Percentiles rank a stretch among this genome's conserved stretches.
Evolutionary conservation across 176 grass and related monocot species (phyloP).

Genomic region (Oropetium thomaeum): DNA sequence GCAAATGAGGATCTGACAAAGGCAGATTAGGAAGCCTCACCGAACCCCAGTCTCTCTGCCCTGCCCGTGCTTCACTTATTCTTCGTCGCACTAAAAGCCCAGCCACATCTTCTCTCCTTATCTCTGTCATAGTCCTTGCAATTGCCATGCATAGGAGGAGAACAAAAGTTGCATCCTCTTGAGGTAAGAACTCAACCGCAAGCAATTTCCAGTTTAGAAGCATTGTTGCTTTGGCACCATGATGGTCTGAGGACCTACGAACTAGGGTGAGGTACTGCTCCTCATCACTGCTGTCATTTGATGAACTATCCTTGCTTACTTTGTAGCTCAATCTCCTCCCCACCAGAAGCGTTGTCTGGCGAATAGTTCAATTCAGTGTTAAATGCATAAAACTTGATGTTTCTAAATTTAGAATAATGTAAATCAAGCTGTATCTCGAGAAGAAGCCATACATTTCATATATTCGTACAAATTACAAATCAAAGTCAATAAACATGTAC

Average conservation of each 20-base stretch:
- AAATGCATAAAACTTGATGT: slow-evolving; percentile 7
- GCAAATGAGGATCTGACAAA: slow-evolving; percentile 48
- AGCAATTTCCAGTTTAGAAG: slow-evolving; percentile 83
- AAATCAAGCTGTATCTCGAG: not conserved
- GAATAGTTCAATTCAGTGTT: slow-evolving; percentile 20
- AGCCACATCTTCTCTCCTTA: slow-evolving; percentile 66
- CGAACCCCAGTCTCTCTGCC: slow-evolving; percentile 77
- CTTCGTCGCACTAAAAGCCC: slow-evolving; percentile 71
- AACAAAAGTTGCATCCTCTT: slow-evolving; percentile 73
- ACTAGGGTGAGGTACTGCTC: slow-evolving; percentile 69
- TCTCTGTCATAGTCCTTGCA: slow-evolving; percentile 65
- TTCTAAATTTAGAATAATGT: not conserved
- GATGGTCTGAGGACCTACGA: slow-evolving; percentile 48
- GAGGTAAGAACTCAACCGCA: slow-evolving; percentile 71
- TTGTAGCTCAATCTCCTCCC: slow-evolving; percentile 74
- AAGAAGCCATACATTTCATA: not conserved
- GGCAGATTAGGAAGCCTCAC: slow-evolving; percentile 48
- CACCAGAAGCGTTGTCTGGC: slow-evolving; percentile 60
- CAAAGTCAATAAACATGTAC: not conserved
- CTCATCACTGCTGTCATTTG: slow-evolving; percentile 39
- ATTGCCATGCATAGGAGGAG: slow-evolving; percentile 78
- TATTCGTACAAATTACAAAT: not conserved
- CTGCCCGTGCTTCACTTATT: slow-evolving; percentile 51
- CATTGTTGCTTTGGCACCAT: slow-evolving; percentile 60
- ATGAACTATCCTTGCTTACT: slow-evolving; percentile 42